Conservation (phyloP, 2,329 filamentous ascomycete species). For the Penicillium vulpinum region DNA sequence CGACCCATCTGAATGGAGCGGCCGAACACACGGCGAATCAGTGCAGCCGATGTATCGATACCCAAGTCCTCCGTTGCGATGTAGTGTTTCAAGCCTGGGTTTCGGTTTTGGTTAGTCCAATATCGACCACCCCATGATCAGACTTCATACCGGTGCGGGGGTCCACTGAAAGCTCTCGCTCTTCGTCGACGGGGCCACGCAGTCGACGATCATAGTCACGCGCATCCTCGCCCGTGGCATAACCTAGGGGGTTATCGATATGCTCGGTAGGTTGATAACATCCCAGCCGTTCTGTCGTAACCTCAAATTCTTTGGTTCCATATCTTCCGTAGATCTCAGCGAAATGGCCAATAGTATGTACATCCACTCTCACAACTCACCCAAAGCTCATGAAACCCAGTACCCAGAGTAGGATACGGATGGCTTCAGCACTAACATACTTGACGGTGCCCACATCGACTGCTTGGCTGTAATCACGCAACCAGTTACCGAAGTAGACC, state of each 20-base stretch:
- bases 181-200: constrained; percentile 77
- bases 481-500: constrained; percentile 96
- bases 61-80: constrained; percentile 79
- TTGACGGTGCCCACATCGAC: constrained; percentile 93
- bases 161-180: constrained; percentile 76
- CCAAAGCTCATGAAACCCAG: constrained; percentile 88
- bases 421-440: constrained; percentile 84
- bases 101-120: background rate
- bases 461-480: constrained; percentile 89
- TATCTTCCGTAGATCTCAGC: constrained; percentile 27
- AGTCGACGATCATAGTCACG: constrained; percentile 77
- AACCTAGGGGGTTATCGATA: constrained; percentile 78
- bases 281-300: constrained; percentile 74
- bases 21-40: constrained; percentile 72
- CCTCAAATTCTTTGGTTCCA: constrained; percentile 80
- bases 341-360: background rate
- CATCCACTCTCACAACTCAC: constrained; percentile 43
- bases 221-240: constrained; percentile 85
- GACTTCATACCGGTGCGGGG: constrained; percentile 58
- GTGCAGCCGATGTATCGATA: constrained; percentile 78
- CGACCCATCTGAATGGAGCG: constrained; percentile 78
- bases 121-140: background rate
- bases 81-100: constrained; percentile 76
- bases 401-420: constrained; percentile 83
- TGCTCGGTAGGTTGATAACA: constrained; percentile 82